Conservation (phyloP, 129 eudicot species). For the Rutidosis leptorrhynchoides region DNA sequence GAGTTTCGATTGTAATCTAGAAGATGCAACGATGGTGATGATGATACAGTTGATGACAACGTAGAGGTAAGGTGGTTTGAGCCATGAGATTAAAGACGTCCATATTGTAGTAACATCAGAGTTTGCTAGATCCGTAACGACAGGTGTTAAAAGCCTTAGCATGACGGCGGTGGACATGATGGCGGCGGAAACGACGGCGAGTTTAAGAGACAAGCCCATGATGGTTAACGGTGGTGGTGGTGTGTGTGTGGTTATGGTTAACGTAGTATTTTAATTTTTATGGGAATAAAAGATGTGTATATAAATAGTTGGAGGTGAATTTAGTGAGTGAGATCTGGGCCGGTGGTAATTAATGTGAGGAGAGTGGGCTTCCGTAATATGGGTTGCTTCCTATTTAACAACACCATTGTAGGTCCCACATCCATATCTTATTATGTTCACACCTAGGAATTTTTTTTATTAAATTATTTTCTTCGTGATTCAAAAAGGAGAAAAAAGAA, state of each 20-base stretch:
- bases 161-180: constrained; percentile 54
- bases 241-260: no score
- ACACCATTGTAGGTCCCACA: constrained; percentile 7
- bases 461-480: not conserved
- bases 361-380: constrained; percentile 30
- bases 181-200: constrained; percentile 46
- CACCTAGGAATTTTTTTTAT: constrained; percentile 3
- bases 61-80: constrained; percentile 73
- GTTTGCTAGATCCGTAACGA: constrained; percentile 30
- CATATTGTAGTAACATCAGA: constrained; percentile 44
- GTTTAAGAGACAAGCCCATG: constrained; percentile 43
- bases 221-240: constrained; percentile 9
- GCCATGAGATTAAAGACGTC: constrained; percentile 53
- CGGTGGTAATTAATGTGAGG: constrained; percentile 27
- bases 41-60: constrained; percentile 76
- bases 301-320: not conserved
- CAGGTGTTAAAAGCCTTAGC: constrained; percentile 41
- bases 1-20: constrained; percentile 45
- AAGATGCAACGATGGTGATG: constrained; percentile 76
- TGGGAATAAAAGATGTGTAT: not conserved
- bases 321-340: constrained; percentile 20
- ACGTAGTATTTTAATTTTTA: not conserved
- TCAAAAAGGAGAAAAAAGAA: no score
- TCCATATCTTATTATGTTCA: constrained; percentile 11
- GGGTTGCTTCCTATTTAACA: constrained; percentile 28